Conservation (phyloP, 2,329 filamentous ascomycete genomes). For the Xylariaceae sp. region DNA sequence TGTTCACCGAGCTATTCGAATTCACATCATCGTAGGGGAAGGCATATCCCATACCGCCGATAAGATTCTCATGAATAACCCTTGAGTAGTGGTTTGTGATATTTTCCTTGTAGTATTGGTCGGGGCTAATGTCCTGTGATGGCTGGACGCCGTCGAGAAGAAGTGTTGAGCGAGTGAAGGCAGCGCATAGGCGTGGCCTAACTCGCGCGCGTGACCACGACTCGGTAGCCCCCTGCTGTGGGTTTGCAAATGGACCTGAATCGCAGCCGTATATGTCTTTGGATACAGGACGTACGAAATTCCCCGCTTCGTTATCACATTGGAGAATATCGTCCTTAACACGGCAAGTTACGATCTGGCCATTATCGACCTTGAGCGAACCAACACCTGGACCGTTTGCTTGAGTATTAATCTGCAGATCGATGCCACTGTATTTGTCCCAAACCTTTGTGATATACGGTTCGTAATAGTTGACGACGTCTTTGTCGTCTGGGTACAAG, state of each 20-base stretch:
- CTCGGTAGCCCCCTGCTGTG: constrained; percentile 38
- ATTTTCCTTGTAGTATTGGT: constrained; percentile 50
- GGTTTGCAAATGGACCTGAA: constrained; percentile 50
- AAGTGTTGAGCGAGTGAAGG: constrained; percentile 53
- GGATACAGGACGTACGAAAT: constrained; percentile 49
- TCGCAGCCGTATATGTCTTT: constrained; percentile 57
- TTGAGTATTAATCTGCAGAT: constrained; percentile 52
- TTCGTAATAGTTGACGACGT: constrained; percentile 48
- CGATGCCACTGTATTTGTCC: constrained; percentile 44
- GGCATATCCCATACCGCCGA: constrained; percentile 65
- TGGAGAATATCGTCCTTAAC: constrained; percentile 41
- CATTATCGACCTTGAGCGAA: constrained; percentile 11
- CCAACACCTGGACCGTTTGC: constrained; percentile 27
- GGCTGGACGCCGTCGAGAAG: constrained; percentile 53
- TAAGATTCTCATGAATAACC: constrained; percentile 63
- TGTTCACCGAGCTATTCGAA: constrained; percentile 55
- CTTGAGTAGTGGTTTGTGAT: constrained; percentile 61
- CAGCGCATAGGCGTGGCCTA: constrained; percentile 54
- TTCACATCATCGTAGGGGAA: constrained; percentile 73
- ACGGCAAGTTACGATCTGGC: constrained; percentile 44
- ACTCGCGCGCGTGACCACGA: constrained; percentile 46
- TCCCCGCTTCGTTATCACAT: constrained; percentile 48
- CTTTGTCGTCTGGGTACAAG: constrained; percentile 15
- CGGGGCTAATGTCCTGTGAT: constrained; percentile 34
- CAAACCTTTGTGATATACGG: constrained; percentile 52